Percentiles rank a stretch among this genome's conserved stretches.
Evolutionary conservation across 2,329 filamentous ascomycete genomes (phyloP).

Genomic region (Fusarium tricinctum): DNA sequence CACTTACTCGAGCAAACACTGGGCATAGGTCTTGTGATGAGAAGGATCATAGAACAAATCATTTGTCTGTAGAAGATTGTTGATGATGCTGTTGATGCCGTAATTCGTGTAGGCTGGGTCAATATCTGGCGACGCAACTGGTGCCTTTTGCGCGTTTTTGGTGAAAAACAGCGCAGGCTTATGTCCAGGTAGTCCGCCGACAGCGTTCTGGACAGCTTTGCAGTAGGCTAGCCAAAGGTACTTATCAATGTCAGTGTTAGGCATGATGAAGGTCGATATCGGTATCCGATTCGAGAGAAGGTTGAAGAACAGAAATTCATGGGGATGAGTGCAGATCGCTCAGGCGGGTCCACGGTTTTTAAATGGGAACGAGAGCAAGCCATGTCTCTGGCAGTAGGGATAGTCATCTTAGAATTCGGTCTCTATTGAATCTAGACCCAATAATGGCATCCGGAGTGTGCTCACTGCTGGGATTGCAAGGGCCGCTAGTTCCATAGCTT

Average conservation of each 20-base stretch:
- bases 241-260: slow-evolving; percentile 28
- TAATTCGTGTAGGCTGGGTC: slow-evolving; percentile 37
- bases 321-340: not conserved
- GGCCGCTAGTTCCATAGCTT: slow-evolving; percentile 22
- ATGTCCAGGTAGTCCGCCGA: slow-evolving; percentile 39
- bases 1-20: slow-evolving; percentile 36
- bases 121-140: slow-evolving; percentile 33
- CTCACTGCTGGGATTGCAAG: not conserved
- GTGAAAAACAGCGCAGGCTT: slow-evolving; percentile 43
- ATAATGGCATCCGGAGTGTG: slow-evolving; percentile 2
- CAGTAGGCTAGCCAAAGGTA: slow-evolving; percentile 41
- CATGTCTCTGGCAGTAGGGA: slow-evolving; percentile 8
- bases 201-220: slow-evolving; percentile 37
- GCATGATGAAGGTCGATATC: slow-evolving; percentile 13
- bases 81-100: slow-evolving; percentile 36
- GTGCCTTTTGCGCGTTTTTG: slow-evolving; percentile 41
- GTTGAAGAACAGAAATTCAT: not conserved
- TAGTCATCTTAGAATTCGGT: not conserved
- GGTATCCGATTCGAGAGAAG: too few relatives aligned
- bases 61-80: slow-evolving; percentile 36
- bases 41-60: slow-evolving; percentile 39
- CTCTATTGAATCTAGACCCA: slow-evolving; percentile 20
- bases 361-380: slow-evolving; percentile 9
- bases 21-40: slow-evolving; percentile 38
- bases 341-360: slow-evolving; percentile 5